A percentile compares a stretch with the other conserved stretches of the same genome.
Conservation (phyloP, 176 grass and related monocot species). For the Oryza officinalis region DNA sequence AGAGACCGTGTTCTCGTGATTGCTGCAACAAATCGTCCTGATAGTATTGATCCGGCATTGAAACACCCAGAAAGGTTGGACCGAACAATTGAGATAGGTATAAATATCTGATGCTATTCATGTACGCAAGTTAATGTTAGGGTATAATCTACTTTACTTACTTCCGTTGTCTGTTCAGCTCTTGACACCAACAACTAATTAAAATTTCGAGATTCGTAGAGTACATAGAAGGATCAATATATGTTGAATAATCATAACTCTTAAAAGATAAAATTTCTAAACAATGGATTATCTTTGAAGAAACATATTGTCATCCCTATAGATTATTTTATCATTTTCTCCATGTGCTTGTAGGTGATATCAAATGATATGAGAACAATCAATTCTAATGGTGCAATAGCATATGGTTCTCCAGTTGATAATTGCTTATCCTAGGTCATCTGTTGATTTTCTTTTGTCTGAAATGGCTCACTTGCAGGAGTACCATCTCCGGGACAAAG, state of each 20-base stretch:
- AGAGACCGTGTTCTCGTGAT: constrained; percentile 81
- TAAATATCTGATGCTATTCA: constrained; percentile 29
- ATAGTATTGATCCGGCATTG: constrained; percentile 85
- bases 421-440: background rate
- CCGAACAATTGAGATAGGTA: constrained; percentile 96
- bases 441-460: constrained; percentile 16
- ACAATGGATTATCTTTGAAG: background rate
- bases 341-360: background rate
- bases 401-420: constrained; percentile 17
- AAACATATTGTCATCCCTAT: background rate
- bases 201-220: background rate
- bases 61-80: constrained; percentile 78
- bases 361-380: constrained; percentile 9
- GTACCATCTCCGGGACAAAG: constrained; percentile 87
- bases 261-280: constrained; percentile 23
- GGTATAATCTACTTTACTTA: constrained; percentile 6
- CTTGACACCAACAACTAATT: constrained; percentile 6
- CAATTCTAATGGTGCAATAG: background rate
- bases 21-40: constrained; percentile 83
- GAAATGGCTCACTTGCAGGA: constrained; percentile 53
- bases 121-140: constrained; percentile 9
- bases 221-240: constrained; percentile 12
- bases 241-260: background rate
- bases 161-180: constrained; percentile 19
- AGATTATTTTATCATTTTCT: background rate